These are phyloP conservation scores for Fusarium robinianum DNA, from an alignment of 2,329 filamentous ascomycete species.

Conservation along the genomic window DNA sequence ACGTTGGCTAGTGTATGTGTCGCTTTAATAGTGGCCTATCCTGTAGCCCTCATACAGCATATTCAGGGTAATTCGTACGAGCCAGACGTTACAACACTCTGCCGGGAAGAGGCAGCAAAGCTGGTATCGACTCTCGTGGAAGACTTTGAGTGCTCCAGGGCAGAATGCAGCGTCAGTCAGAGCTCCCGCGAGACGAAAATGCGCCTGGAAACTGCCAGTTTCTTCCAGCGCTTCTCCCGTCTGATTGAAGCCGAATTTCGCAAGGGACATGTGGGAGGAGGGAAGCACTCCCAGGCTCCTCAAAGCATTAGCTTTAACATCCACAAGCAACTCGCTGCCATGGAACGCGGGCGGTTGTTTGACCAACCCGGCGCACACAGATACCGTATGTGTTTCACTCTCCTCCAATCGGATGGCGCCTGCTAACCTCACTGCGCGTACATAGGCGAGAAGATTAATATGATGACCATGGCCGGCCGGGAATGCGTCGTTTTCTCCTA, in stretches of 20 bases:
- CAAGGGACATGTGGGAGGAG: constrained; percentile 5
- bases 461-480: constrained; percentile 25
- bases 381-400: constrained; percentile 28
- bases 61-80: constrained; percentile 33
- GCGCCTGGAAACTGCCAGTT: no score
- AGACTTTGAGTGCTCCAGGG: background rate
- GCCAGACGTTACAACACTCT: constrained; percentile 32
- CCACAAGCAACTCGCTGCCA: constrained; percentile 36
- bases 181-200: no score
- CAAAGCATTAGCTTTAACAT: constrained; percentile 36
- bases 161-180: no score
- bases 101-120: constrained; percentile 19
- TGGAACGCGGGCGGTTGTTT: constrained; percentile 27
- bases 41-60: constrained; percentile 34
- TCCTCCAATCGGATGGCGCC: no score
- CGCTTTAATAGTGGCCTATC: constrained; percentile 32
- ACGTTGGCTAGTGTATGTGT: constrained; percentile 34
- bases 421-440: background rate
- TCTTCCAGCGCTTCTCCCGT: constrained; percentile 37
- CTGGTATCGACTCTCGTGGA: constrained; percentile 9
- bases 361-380: constrained; percentile 25
- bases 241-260: constrained; percentile 33
- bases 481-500: constrained; percentile 24
- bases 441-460: constrained; percentile 37
- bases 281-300: constrained; percentile 20